phyloP scores from a whole-genome alignment of 495 filamentous ascomycete genomes.

The Astrothelium subdiscretum region DNA sequence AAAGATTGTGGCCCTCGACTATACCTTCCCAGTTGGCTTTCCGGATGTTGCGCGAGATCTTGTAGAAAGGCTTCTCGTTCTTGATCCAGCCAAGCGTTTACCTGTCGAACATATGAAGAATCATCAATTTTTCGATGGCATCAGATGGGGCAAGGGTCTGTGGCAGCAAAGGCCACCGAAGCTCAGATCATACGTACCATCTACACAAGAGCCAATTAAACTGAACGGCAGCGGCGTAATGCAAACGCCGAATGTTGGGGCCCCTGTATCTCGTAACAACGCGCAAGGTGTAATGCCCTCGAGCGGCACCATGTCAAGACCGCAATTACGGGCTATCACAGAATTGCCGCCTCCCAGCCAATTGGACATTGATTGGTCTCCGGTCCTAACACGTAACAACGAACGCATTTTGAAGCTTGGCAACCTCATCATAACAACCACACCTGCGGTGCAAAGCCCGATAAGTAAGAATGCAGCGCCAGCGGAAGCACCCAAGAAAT shows the following conservation, averaged over 20 bases:
- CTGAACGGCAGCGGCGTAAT: constrained; percentile 48
- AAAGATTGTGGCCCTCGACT: constrained; percentile 90
- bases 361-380: constrained; percentile 98
- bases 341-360: constrained; percentile 93
- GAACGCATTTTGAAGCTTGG: constrained; percentile 93
- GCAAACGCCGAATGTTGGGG: constrained; percentile 19
- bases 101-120: constrained; percentile 95
- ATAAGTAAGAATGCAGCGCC: constrained; percentile 47
- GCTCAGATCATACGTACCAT: constrained; percentile 75
- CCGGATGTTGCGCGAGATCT: constrained; percentile 80
- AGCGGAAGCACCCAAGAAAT: constrained; percentile 60
- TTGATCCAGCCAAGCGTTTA: constrained; percentile 78
- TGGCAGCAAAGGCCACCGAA: constrained; percentile 90
- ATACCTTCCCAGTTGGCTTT: constrained; percentile 86
- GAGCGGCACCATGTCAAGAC: constrained; percentile 24
- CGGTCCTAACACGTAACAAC: constrained; percentile 78
- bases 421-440: constrained; percentile 70
- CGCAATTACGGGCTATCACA: constrained; percentile 76
- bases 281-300: constrained; percentile 29
- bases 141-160: constrained; percentile 69
- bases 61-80: constrained; percentile 80
- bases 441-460: constrained; percentile 57
- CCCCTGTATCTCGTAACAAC: constrained; percentile 29
- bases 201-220: constrained; percentile 69
- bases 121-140: constrained; percentile 91